Evolutionary conservation across 257 asterid species (phyloP), one percentile per base, ranked within the genome.

Genomic region (Fraxinus cuspidata): DNA sequence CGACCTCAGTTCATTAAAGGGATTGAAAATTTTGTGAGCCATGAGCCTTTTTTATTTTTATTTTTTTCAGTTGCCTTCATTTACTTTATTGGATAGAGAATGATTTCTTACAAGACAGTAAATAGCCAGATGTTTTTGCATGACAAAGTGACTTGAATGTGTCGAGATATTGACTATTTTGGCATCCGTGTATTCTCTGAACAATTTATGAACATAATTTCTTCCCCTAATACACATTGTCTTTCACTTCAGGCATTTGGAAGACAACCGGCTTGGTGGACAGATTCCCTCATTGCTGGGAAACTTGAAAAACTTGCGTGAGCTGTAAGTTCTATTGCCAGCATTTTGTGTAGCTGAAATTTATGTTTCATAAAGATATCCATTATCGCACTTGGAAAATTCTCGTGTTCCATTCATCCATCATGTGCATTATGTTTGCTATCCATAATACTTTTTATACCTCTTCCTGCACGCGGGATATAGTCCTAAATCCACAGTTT

Each of bases 1-100:
- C 1, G 91, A 91, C 80, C 83, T 95, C 83, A 83, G 93, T 77
- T 31, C 94, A 56, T 78, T 95, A 85, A 95, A 79, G 82, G 84
- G 76, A 72, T 77, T 95, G 88, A 85, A 83, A 80, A 82, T 74
- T 81, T 74, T 95, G 99, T 95, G 82, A 95, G 99, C 91, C 78
- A 47, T 38, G 68, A 49, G 9, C 44, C 49, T 1, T 10, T 42
- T 42, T 40, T 2, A 2, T 40, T 40, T 66, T 53, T 80, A 66
- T 25, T 67, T 47, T 19, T 44, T 18, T 25, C 16, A 3, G 18
- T 27, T 29, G 13, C 28, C 7, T 64, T 58, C 2, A 9, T 40
- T 40, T 31, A 29, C 25, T 68, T 25, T 32, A 68, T 7, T 3
- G 63, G 19, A 38, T 63, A 40, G 51, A 44, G 21, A 25, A 23